Conservation (phyloP, 176 grass and related monocot genomes). For the Carex myosuroides region DNA sequence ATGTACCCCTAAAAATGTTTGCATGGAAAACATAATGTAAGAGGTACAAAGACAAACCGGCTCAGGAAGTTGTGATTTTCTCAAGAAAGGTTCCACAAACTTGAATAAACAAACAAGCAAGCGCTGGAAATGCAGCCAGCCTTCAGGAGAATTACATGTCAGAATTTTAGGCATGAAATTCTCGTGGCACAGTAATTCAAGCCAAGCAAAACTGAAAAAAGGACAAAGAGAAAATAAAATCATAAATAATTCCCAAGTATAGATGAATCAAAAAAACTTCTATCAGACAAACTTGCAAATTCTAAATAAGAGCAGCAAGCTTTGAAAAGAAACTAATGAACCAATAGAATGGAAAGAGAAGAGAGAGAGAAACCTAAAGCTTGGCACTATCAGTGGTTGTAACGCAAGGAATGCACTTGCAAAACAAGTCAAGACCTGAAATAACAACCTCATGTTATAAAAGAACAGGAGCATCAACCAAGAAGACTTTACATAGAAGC, state of each 20-base stretch:
- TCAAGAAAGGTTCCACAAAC: conserved; percentile 94
- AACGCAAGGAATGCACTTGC: conserved; percentile 40
- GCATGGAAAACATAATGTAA: not conserved
- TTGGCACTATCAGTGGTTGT: conserved; percentile 44
- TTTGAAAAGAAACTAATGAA: not conserved
- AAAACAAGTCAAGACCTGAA: conserved; percentile 48
- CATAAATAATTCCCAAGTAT: not conserved
- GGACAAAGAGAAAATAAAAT: not conserved
- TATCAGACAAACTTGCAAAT: conserved; percentile 6
- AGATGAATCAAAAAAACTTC: not conserved
- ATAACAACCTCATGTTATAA: not conserved
- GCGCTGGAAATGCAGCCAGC: conserved; percentile 84
- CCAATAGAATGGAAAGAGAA: not conserved
- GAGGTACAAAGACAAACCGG: conserved; percentile 43
- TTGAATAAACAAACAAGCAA: conserved; percentile 96
- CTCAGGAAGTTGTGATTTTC: conserved; percentile 73
- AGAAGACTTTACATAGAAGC: not conserved
- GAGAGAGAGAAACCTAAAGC: conserved; percentile 33
- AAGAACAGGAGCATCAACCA: not conserved
- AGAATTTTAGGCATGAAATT: conserved; percentile 91
- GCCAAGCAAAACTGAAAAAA: conserved; percentile 83
- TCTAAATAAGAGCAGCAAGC: not conserved
- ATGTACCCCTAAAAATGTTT: not conserved
- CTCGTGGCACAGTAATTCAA: conserved; percentile 93
- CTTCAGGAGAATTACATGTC: conserved; percentile 68